These are phyloP conservation scores for Eucalyptus tenuipes DNA, from an alignment of 345 rosid species.

Conservation along the genomic window DNA sequence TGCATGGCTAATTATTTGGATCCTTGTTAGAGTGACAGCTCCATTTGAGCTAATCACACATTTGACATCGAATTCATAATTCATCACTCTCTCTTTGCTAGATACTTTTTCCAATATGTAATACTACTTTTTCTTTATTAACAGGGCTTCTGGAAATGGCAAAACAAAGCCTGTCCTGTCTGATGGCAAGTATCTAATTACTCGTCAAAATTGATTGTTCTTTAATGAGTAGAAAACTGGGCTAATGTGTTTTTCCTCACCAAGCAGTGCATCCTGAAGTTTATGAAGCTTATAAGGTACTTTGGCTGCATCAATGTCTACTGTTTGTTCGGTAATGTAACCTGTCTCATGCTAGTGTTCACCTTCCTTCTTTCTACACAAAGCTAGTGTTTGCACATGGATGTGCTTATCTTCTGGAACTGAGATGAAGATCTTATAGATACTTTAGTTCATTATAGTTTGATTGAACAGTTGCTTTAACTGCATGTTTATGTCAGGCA, in stretches of 20 bases:
- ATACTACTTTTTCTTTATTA: neutral
- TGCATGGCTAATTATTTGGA: neutral
- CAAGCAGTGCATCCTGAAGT: conserved; percentile 52
- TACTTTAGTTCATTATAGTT: neutral
- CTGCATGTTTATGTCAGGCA: neutral
- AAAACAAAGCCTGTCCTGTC: conserved; percentile 37
- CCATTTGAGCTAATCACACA: neutral
- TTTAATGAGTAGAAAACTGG: neutral
- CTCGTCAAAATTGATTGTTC: neutral
- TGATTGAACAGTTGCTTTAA: neutral
- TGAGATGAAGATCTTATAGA: neutral
- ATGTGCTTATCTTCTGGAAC: neutral
- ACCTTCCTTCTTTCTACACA: neutral
- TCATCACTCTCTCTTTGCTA: neutral
- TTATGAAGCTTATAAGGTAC: conserved; percentile 78
- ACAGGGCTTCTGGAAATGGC: conserved; percentile 64
- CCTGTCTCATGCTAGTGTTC: neutral
- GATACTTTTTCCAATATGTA: neutral
- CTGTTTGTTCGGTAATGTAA: neutral
- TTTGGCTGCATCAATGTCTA: neutral
- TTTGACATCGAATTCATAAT: neutral
- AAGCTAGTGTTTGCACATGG: neutral
- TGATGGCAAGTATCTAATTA: conserved; percentile 44
- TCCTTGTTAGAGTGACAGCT: neutral
- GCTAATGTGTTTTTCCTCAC: neutral